phyloP scores from a whole-genome alignment of 2,329 filamentous ascomycete species.

The Penicillium corylophilum region DNA sequence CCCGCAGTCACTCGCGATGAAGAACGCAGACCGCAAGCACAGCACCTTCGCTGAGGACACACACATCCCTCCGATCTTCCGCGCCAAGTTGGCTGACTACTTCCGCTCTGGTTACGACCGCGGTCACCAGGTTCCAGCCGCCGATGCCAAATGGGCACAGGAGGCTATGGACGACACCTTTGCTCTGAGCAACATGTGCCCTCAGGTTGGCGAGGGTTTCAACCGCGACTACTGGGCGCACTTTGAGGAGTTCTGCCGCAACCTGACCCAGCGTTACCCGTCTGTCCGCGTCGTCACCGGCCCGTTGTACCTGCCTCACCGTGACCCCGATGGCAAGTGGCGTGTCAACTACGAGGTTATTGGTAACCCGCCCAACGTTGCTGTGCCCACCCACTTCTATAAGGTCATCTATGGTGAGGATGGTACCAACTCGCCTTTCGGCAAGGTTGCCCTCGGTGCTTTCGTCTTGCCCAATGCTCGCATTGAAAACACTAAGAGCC shows the following conservation, averaged over 20 bases:
- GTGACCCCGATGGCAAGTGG: constrained; percentile 91
- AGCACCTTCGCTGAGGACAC: constrained; percentile 80
- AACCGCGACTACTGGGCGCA: constrained; percentile 99
- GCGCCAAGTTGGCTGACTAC: constrained; percentile 89
- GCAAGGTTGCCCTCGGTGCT: constrained; percentile 83
- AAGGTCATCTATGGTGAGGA: constrained; percentile 98
- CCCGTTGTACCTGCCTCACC: constrained; percentile 85
- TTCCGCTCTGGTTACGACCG: constrained; percentile 92
- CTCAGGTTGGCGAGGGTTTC: constrained; percentile 96
- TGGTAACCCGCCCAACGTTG: constrained; percentile 86
- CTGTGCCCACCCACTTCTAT: constrained; percentile 98
- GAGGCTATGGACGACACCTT: constrained; percentile 94
- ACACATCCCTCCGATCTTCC: constrained; percentile 78
- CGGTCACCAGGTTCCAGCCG: constrained; percentile 94
- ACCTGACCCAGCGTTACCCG: constrained; percentile 77
- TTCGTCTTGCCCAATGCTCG: constrained; percentile 92
- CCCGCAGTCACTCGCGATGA: constrained; percentile 70
- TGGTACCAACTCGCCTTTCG: constrained; percentile 55
- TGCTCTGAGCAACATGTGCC: constrained; percentile 92
- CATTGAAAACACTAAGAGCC: constrained; percentile 82
- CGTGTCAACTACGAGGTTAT: constrained; percentile 95
- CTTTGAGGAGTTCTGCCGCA: constrained; percentile 93
- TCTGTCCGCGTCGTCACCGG: constrained; percentile 90
- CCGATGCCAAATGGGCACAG: constrained; percentile 95
- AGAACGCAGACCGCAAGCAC: constrained; percentile 79